Evolutionary conservation across 2,329 filamentous ascomycete species (phyloP), one percentile per base, ranked within the genome.

Genomic region (Colletotrichum navitas): DNA sequence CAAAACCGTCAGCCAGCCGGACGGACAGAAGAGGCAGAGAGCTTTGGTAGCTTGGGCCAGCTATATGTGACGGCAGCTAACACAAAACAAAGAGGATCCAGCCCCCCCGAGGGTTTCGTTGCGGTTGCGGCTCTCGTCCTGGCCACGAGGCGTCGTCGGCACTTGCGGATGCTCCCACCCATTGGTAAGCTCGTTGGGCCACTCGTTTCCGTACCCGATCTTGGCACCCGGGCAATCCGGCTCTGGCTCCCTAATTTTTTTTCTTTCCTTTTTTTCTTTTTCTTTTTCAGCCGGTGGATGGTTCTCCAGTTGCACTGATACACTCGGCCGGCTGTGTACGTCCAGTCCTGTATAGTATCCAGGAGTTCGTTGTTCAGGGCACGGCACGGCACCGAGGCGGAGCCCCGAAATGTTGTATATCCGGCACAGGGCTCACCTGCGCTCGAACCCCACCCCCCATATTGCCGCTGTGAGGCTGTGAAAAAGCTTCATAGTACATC

Each of bases 341-440:
- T 43, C 63, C 56, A 29, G 8, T 36, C 7, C 34, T 11, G 34
- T 11, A 34, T n/a, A 45, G 36, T n/a, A 45, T 21, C 24, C 49
- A 29, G 61, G 14, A 52, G 60, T 36, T 36, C 34, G 21, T 29
- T 54, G 47, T 41, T 16, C 61, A 54, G 49, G 21, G 41, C 41
- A 45, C 39, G 5, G 3, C 39, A 18, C 14, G 39, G 29, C 43
- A 47, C 47, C 54, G 47, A 68, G 47, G 43, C 65, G 65, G 65
- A 63, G 45, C 52, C 68, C 52, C 52, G 59, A 59, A n/a, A 63
- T 41, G 43, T 39, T 63, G 52, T 71, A 63, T 63, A 71, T 68
- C 29, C 45, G 54, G 52, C 45, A 68, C 68, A 63, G 32, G 51
- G 59, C 39, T 71, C 68, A 71, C 60, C 68, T 71, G 65, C 65